Conservation (phyloP, 768 basidiomycete genomes). For the Dacryopinax spathularia region DNA sequence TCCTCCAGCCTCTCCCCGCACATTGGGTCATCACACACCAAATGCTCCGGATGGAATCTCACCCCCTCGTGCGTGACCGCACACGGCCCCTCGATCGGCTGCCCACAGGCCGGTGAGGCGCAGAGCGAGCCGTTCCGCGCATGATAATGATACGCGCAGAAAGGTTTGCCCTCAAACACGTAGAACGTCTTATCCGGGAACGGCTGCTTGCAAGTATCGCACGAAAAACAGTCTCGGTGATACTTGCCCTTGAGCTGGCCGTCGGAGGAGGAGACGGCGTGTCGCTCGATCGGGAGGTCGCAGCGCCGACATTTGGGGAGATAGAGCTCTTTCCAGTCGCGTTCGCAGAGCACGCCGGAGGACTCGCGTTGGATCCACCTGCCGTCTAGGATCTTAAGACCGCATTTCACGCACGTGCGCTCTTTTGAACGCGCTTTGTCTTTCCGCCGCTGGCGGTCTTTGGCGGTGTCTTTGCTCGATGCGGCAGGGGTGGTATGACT, state of each 20-base stretch:
- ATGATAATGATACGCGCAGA: constrained; percentile 87
- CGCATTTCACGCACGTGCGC: constrained; percentile 51
- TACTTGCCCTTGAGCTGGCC: constrained; percentile 95
- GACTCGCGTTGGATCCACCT: constrained; percentile 56
- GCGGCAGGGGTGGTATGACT: neutral
- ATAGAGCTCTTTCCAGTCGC: constrained; percentile 82
- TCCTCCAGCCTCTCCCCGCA: constrained; percentile 42
- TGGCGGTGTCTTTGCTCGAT: neutral
- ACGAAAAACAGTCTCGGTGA: constrained; percentile 83
- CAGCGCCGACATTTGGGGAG: constrained; percentile 66
- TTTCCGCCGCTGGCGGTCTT: constrained; percentile 9
- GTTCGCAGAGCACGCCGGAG: constrained; percentile 62
- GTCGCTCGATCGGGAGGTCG: constrained; percentile 72
- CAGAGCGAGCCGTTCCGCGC: constrained; percentile 83
- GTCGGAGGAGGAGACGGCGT: constrained; percentile 80
- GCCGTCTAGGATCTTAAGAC: constrained; percentile 56
- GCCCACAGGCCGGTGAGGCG: constrained; percentile 57
- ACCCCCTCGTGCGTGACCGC: constrained; percentile 70
- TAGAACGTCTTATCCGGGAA: constrained; percentile 90
- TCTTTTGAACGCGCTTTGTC: too few relatives aligned
- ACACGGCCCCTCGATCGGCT: constrained; percentile 88
- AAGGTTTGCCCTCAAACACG: constrained; percentile 77
- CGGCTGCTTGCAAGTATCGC: constrained; percentile 72
- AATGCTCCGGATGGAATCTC: constrained; percentile 78
- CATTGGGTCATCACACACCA: constrained; percentile 55